phyloP scores from a whole-genome alignment of 2,329 filamentous ascomycete species.

The Xenoacremonium recifei region DNA sequence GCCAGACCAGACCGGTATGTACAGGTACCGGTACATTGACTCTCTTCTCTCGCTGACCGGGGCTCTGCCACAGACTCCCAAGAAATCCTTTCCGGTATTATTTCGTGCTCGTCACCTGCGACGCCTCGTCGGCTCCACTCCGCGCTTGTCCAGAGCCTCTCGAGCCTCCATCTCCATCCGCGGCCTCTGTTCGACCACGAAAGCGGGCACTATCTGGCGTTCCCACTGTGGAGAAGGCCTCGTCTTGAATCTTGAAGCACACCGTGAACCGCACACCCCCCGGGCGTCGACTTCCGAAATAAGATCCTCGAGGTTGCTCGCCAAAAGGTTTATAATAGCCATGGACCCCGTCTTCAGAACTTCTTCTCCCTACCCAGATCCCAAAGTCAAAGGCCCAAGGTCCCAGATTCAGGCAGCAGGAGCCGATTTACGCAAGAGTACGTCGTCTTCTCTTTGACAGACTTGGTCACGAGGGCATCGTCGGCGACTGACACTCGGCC shows the following conservation, averaged over 20 bases:
- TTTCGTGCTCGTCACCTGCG: constrained; percentile 32
- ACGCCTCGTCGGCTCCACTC: constrained; percentile 25
- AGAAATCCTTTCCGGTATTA: constrained; percentile 34
- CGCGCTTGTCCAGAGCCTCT: constrained; percentile 27
- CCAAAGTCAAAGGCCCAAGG: constrained; percentile 38
- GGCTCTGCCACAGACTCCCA: constrained; percentile 14
- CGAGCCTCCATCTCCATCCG: constrained; percentile 23
- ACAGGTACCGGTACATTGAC: too few species aligned
- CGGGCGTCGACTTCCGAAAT: constrained; percentile 18
- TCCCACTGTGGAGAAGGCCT: constrained; percentile 20
- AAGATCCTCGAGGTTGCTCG: constrained; percentile 20
- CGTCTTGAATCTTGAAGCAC: not conserved
- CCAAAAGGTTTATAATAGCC: constrained; percentile 37
- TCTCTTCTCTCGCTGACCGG: constrained; percentile 1
- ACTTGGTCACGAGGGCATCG: not conserved
- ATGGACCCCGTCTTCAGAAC: constrained; percentile 40
- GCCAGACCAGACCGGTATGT: too few species aligned
- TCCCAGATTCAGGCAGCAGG: constrained; percentile 36
- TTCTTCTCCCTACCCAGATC: constrained; percentile 38
- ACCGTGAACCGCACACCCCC: constrained; percentile 23
- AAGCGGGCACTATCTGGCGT: constrained; percentile 26
- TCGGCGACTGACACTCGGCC: not conserved
- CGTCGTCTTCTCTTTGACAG: constrained; percentile 21
- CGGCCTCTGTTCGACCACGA: constrained; percentile 25
- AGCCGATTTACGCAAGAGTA: constrained; percentile 42